Evolutionary conservation across 768 basidiomycete genomes (phyloP), one percentile per base, ranked within the genome.

Genomic region (Russula abietina): DNA sequence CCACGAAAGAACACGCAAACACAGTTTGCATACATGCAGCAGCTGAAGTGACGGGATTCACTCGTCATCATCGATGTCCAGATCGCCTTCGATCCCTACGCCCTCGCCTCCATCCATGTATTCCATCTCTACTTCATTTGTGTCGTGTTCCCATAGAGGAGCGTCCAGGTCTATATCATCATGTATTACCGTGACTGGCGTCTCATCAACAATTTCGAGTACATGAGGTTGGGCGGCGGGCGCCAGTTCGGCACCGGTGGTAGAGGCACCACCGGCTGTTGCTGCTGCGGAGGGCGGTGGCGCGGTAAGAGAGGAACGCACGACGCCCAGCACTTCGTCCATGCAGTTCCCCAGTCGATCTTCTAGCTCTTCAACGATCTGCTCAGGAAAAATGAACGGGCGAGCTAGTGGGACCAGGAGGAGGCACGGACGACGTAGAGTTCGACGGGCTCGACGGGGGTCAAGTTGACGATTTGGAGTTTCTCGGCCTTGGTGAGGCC

Each of bases 321-420:
- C 87, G 32, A 76, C 71, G 5, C 71, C 69, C 0, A 93, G 76
- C 12, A 95, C 83, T 10, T 86, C 83, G 3, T 87, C 82, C 74
- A 88, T 85, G 36, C 80, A 76, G 45, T 86, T 81, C 0, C 86
- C 85, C 5, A 93, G 80, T 49, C 94, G 82, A 66, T 90, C 88
- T 73, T 94, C 91, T 2, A 93, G 75, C 72, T 98, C 94, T 74
- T 98, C 95, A 10, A 98, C 83, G 59, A 96, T 88, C 94, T 97
- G 57, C n/a, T 28, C 24, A 49, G 16, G 3, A 7, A 12, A 22
- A 32, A 46, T 17, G 22, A 45, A 10, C 24, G 51, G 54, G n/a
- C n/a, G 39, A 50, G 55, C 26, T 9, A 36, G 36, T 36, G 38
- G 57, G 43, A 19, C 14, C 38, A 41, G 22, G 36, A 26, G 56